Base-by-base conservation (phyloP, 257 asterid species). In the Prunella vulgaris region DNA sequence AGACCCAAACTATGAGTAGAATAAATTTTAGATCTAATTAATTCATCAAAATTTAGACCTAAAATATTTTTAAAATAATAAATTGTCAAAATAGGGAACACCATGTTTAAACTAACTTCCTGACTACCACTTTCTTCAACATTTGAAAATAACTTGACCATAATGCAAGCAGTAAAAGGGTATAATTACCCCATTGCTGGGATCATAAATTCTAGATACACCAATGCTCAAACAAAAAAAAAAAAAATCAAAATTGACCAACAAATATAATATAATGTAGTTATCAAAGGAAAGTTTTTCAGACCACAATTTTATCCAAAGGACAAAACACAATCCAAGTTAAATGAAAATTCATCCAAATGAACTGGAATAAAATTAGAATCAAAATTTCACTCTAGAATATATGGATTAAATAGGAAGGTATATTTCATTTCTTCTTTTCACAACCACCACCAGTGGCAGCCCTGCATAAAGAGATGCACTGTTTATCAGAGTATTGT, bases 401-500 rank as follows among this genome's bases (percentile, higher is more conserved):
- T 62, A 5, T 37, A 44, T 72, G n/a, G 20, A 28, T 2, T n/a
- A 4, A 42, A 61, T 17, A 35, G 67, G 20, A 46, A 15, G 21
- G 53, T 3, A 13, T 13, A 5, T 69, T 75, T 91, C 84, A 92
- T 88, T 92, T 90, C 87, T 92, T 90, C 96, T 90, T 90, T 46
- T 90, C 96, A 69, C 84, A 96, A 68, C n/a, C n/a, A n/a, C 97
- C 98, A 52, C 96, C 98, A 10, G n/a, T n/a, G n/a, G 91, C 90
- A 42, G 97, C 95, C 96, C 97, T 92, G 87, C 81, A 46, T 15
- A n/a, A 46, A 30, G 40, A 22, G 4, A 5, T n/a, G 64, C 7
- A 40, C 35, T 5, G 42, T 14, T 37, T 8, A 7, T 15, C n/a
- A n/a, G n/a, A n/a, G n/a, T n/a, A n/a, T n/a, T n/a, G n/a, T n/a